phyloP scores from a whole-genome alignment of 75 land plant genomes.

The Cupressus sempervirens region DNA sequence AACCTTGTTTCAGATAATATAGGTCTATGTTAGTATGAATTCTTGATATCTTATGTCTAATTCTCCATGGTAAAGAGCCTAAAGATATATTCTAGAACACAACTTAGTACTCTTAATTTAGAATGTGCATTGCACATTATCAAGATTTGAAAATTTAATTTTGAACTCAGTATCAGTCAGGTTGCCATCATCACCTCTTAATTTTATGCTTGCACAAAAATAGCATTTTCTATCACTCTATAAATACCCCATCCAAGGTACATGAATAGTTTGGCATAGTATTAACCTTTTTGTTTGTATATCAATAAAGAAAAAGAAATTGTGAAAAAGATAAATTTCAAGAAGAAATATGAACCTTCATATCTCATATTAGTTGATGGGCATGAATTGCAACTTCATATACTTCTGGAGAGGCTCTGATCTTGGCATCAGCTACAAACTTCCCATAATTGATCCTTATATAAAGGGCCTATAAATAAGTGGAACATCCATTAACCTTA shows the following conservation, averaged over 20 bases:
- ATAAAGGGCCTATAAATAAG: conserved; percentile 66
- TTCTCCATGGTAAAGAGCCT: background rate
- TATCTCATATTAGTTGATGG: no score
- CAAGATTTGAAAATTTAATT: background rate
- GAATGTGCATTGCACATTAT: background rate
- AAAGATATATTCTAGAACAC: background rate
- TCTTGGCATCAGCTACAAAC: conserved; percentile 92
- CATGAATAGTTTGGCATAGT: background rate
- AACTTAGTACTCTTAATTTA: background rate
- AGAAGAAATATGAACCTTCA: conserved; percentile 43
- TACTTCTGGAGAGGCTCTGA: conserved; percentile 54
- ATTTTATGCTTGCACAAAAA: background rate
- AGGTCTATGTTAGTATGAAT: background rate
- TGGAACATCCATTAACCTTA: background rate
- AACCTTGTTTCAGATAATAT: background rate
- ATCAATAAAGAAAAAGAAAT: background rate
- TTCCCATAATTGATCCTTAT: conserved; percentile 92
- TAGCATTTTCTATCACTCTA: background rate
- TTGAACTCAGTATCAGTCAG: background rate
- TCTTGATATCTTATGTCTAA: background rate
- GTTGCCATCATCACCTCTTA: background rate
- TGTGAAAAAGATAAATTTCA: conserved; percentile 1
- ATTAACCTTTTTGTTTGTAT: background rate
- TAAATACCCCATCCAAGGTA: background rate
- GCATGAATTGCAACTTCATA: conserved; percentile 61